Percentiles rank a stretch among this genome's conserved stretches.
phyloP scores from a whole-genome alignment of 805 yeast species.

The Barnettozyma vustinii region DNA sequence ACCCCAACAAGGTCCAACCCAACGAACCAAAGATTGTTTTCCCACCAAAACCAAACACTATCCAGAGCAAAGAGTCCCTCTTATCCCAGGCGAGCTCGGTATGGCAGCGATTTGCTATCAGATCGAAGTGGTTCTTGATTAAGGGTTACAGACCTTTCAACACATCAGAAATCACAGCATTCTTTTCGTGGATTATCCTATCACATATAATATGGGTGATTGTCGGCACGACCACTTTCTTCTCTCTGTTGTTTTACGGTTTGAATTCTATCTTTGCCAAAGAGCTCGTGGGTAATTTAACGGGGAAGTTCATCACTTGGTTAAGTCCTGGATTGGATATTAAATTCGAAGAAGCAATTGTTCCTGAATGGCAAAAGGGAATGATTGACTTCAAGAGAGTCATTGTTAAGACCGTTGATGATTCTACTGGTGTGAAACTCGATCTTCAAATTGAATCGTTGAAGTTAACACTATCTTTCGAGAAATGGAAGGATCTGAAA shows the following conservation, averaged over 20 bases:
- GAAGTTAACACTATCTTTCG: slow-evolving; percentile 70
- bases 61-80: slow-evolving; percentile 15
- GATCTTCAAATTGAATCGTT: slow-evolving; percentile 78
- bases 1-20: neutral
- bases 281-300: slow-evolving; percentile 73
- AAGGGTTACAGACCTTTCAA: slow-evolving; percentile 79
- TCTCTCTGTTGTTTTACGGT: slow-evolving; percentile 69
- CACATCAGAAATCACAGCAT: slow-evolving; percentile 80
- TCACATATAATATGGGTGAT: slow-evolving; percentile 78
- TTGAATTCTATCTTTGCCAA: slow-evolving; percentile 79
- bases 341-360: slow-evolving; percentile 82
- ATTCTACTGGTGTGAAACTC: slow-evolving; percentile 73
- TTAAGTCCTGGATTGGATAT: slow-evolving; percentile 71
- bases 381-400: slow-evolving; percentile 77
- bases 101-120: slow-evolving; percentile 42
- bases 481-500: slow-evolving; percentile 80
- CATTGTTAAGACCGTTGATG: slow-evolving; percentile 54
- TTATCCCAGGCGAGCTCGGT: slow-evolving; percentile 16
- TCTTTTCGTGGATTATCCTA: slow-evolving; percentile 84
- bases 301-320: slow-evolving; percentile 73
- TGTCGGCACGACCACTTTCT: slow-evolving; percentile 86
- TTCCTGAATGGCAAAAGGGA: slow-evolving; percentile 89
- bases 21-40: neutral
- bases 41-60: slow-evolving; percentile 6
- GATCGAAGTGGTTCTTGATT: slow-evolving; percentile 72